Evolutionary conservation across 352 stramenopile species (phyloP).

Genomic region (Pythium dissotocum): DNA sequence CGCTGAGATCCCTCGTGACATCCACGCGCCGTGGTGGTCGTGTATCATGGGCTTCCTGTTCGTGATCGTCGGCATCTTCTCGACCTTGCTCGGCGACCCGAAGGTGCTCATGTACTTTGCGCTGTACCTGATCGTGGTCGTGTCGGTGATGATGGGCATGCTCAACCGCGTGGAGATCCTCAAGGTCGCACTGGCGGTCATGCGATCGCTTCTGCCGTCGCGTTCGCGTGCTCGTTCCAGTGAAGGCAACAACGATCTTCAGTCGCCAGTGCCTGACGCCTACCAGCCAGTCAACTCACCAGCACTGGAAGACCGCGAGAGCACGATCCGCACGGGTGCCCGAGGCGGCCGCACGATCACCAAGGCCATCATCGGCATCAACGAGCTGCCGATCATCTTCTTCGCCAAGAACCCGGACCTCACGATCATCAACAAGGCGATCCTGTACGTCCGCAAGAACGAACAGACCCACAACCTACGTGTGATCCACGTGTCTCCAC

Average conservation of each 20-base stretch:
- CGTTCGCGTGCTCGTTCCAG: slow-evolving; percentile 38
- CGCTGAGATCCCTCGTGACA: slow-evolving; percentile 84
- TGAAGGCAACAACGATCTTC: slow-evolving; percentile 27
- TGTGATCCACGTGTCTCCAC: slow-evolving; percentile 84
- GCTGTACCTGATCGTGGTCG: slow-evolving; percentile 72
- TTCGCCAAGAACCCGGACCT: slow-evolving; percentile 90
- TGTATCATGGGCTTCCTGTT: slow-evolving; percentile 70
- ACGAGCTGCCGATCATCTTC: slow-evolving; percentile 89
- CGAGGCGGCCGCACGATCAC: slow-evolving; percentile 69
- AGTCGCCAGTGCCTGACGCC: slow-evolving; percentile 3
- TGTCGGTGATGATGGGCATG: slow-evolving; percentile 75
- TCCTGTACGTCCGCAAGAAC: slow-evolving; percentile 93
- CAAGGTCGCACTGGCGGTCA: slow-evolving; percentile 59
- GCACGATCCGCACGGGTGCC: slow-evolving; percentile 52
- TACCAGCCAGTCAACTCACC: slow-evolving; percentile 8
- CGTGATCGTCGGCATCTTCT: slow-evolving; percentile 63
- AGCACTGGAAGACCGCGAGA: slow-evolving; percentile 11
- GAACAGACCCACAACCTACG: slow-evolving; percentile 91
- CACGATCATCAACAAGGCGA: slow-evolving; percentile 92
- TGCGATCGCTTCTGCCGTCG: slow-evolving; percentile 64
- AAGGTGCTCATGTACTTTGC: slow-evolving; percentile 85
- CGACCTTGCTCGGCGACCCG: slow-evolving; percentile 69
- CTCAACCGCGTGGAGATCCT: slow-evolving; percentile 73
- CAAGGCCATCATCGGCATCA: slow-evolving; percentile 55
- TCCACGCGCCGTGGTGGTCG: slow-evolving; percentile 81